Evolutionary conservation across 805 yeast species (phyloP).

Genomic region (Pichia scutulata): DNA sequence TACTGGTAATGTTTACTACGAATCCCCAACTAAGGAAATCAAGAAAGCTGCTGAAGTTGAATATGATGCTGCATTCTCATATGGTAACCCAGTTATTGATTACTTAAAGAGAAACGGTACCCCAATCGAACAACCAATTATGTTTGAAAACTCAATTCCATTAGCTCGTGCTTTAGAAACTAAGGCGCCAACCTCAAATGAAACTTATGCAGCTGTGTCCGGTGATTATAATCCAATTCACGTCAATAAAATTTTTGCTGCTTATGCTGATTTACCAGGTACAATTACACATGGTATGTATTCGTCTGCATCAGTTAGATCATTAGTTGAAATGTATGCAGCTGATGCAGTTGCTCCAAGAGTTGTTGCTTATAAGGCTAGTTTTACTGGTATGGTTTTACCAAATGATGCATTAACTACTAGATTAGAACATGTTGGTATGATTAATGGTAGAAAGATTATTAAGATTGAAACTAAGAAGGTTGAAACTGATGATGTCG

Average conservation of each 20-base stretch:
- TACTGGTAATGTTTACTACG: slow-evolving; percentile 76
- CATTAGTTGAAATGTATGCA: slow-evolving; percentile 96
- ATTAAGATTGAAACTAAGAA: slow-evolving; percentile 86
- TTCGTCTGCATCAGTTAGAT: slow-evolving; percentile 91
- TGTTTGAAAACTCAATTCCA: slow-evolving; percentile 86
- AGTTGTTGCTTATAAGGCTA: slow-evolving; percentile 88
- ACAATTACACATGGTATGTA: slow-evolving; percentile 99
- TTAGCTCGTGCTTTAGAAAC: slow-evolving; percentile 56
- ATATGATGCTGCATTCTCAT: slow-evolving; percentile 86
- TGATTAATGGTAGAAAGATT: slow-evolving; percentile 98
- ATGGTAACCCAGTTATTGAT: slow-evolving; percentile 96
- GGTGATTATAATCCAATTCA: slow-evolving; percentile 99
- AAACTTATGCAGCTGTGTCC: slow-evolving; percentile 92
- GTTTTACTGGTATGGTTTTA: slow-evolving; percentile 93
- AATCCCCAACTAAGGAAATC: slow-evolving; percentile 86
- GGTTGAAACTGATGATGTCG: slow-evolving; percentile 68
- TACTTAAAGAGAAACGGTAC: slow-evolving; percentile 87
- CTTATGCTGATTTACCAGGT: slow-evolving; percentile 90
- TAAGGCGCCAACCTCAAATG: slow-evolving; percentile 92
- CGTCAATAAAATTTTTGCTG: slow-evolving; percentile 90
- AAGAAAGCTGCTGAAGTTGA: slow-evolving; percentile 75
- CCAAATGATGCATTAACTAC: slow-evolving; percentile 90
- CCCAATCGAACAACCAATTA: slow-evolving; percentile 88
- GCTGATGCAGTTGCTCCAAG: slow-evolving; percentile 95
- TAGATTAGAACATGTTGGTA: slow-evolving; percentile 89